Percentiles rank a stretch among this genome's conserved stretches.
These are phyloP conservation scores for Fusarium subtropicale DNA, from an alignment of 2,329 filamentous ascomycete genomes.

Conservation along the genomic window DNA sequence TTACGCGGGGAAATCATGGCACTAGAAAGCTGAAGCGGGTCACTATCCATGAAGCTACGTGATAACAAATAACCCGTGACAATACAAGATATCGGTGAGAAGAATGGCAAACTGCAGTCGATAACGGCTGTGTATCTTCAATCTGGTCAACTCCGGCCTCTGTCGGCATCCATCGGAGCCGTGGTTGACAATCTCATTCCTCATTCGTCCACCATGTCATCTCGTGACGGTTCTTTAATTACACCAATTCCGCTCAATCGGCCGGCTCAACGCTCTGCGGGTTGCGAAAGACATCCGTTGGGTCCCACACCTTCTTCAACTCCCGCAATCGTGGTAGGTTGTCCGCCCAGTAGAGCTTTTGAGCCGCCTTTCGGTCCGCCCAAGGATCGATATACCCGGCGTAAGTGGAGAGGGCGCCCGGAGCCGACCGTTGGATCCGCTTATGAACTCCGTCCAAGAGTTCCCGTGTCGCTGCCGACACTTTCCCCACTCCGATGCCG, in stretches of 20 bases:
- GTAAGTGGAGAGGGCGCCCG: constrained; percentile 63
- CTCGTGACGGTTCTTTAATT: constrained; percentile 6
- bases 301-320: constrained; percentile 54
- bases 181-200: constrained; percentile 1
- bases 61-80: neutral
- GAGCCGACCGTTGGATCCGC: constrained; percentile 50
- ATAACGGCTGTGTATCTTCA: neutral
- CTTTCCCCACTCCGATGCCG: constrained; percentile 60
- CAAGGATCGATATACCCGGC: constrained; percentile 71
- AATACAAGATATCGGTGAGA: neutral
- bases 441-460: constrained; percentile 66
- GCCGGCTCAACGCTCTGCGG: constrained; percentile 50
- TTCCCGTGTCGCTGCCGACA: constrained; percentile 59
- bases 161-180: constrained; percentile 33
- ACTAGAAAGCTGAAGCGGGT: constrained; percentile 29
- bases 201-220: neutral
- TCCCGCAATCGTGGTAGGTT: constrained; percentile 50
- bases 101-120: neutral
- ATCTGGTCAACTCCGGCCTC: constrained; percentile 17
- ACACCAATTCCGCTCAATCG: constrained; percentile 53
- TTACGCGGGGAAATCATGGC: constrained; percentile 25
- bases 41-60: neutral
- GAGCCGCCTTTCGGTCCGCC: constrained; percentile 54
- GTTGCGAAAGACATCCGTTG: constrained; percentile 54
- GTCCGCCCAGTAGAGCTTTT: constrained; percentile 53